Base-by-base conservation (phyloP, 2,329 filamentous ascomycete genomes). In the Truncatella angustata region DNA sequence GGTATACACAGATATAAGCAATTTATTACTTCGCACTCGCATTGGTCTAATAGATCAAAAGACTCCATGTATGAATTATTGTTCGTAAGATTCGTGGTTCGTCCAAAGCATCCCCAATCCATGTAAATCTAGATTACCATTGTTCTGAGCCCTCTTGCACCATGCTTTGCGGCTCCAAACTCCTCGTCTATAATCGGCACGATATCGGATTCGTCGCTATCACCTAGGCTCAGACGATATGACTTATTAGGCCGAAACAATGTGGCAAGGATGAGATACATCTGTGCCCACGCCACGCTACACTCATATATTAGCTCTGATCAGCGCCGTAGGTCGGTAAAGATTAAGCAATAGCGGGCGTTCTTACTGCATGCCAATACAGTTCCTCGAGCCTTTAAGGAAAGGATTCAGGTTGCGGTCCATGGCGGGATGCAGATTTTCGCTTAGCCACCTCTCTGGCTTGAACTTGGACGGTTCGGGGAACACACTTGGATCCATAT, bases 151-250 rank as follows among this genome's bases (percentile, higher is more conserved):
- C 53, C 53, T 18, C 50, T 47, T 5, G 36, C 37, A 26, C 50
- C 46, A 21, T 34, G 34, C 36, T 55, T 55, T 2, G 53, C 45
- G 36, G 50, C 46, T 16, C 53, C 53, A 40, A 55, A 49, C 24
- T 55, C 53, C n/a, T 48, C 50, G 18, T 55, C 53, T 12, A 45
- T 14, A 14, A 53, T 36, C 16, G 53, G 53, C 42, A 45, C 37
- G n/a, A 55, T 40, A 37, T 55, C 53, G 12, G 53, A 52, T 32
- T 52, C 50, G 18, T 55, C 50, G 40, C 53, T 16, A 11, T 50
- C 47, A 14, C 47, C 36, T 16, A 50, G 20, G 24, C 42, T 24
- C 18, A 50, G 20, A 20, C 32, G 28, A 34, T 49, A 49, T n/a
- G 21, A 12, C 21, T 42, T 42, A 36, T 30, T 42, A 11, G 47